Evolutionary conservation across 148 eudicot species (phyloP), one percentile per base, ranked within the genome.

Genomic region (Selenicereus undatus): DNA sequence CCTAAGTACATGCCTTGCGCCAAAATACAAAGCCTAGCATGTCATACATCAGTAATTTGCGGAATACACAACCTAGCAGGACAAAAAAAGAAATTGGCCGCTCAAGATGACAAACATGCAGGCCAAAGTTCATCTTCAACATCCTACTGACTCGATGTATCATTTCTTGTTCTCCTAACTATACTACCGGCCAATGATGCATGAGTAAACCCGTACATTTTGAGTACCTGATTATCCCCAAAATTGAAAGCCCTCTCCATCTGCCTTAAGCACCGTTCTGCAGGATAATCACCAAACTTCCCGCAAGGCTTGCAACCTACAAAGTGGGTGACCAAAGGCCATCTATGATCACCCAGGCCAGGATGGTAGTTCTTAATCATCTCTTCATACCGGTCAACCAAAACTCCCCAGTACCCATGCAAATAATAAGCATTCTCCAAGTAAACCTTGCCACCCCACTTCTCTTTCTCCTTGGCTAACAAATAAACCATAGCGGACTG

Each of bases 291-390:
- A 24, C 89, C 87, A 52, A 82, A 81, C 83, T 86, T 89, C 50
- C 82, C 89, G 78, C 93, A 90, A 20, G 91, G 90, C 79, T 90
- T 90, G 78, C 93, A 90, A 21, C 91, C 93, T 76, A 89, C 93
- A 81, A 90, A 89, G 77, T 90, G 93, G 30, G 93, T 89, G 27
- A 90, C 91, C 54, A 90, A 75, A 1, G 93, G 93, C 91, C 93
- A 90, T 71, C 88, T 77, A 52, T 86, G 86, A 84, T 90, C 91
- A 71, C 93, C 90, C 26, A 87, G 77, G 9, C 91, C 93, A 11
- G 90, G 87, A 73, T 80, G 84, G 35, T 82, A 78, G 48, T 82
- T 78, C 82, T 86, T 85, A 10, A 87, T 74, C 88, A 86, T 87
- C 64, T 89, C 86, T 79, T 88, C 91, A 48, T 90, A 90, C 27